Percentiles rank a stretch among this genome's conserved stretches.
Evolutionary conservation across 148 eudicot genomes (phyloP).

Genomic region (Dianthus caryophyllus): DNA sequence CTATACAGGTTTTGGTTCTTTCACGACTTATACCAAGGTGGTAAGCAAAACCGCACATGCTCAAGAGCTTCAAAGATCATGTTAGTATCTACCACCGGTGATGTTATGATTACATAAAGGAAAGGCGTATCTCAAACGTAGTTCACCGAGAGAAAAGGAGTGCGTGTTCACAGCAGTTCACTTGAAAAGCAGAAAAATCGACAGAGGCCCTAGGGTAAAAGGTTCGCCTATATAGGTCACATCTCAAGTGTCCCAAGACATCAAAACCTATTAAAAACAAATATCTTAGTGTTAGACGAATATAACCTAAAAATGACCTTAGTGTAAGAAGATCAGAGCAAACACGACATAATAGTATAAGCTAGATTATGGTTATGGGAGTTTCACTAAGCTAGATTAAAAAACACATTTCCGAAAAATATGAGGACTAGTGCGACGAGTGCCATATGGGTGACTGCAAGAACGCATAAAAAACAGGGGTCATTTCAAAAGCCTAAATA

Average conservation of each 20-base stretch:
- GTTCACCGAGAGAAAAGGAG: not conserved
- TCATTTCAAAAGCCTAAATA: too few species aligned
- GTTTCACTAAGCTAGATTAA: too few species aligned
- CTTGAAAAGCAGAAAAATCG: not conserved
- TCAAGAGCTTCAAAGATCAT: not conserved
- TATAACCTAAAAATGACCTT: not conserved
- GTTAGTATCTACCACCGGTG: not conserved
- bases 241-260: not conserved
- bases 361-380: too few species aligned
- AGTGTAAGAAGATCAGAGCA: too few species aligned
- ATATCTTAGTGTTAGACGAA: not conserved
- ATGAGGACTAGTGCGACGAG: too few species aligned
- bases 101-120: not conserved
- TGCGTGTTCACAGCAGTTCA: not conserved
- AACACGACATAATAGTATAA: too few species aligned
- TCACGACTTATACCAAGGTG: not conserved
- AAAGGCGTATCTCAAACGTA: not conserved
- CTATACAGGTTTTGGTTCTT: constrained; percentile 11
- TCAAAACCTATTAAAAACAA: constrained; percentile 12
- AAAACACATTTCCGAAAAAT: too few species aligned
- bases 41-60: not conserved
- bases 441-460: too few species aligned
- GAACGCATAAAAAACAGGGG: too few species aligned
- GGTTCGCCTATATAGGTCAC: not conserved
- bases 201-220: not conserved